Base-by-base conservation (phyloP, 2,329 filamentous ascomycete genomes). In the Exophiala aquamarina region DNA sequence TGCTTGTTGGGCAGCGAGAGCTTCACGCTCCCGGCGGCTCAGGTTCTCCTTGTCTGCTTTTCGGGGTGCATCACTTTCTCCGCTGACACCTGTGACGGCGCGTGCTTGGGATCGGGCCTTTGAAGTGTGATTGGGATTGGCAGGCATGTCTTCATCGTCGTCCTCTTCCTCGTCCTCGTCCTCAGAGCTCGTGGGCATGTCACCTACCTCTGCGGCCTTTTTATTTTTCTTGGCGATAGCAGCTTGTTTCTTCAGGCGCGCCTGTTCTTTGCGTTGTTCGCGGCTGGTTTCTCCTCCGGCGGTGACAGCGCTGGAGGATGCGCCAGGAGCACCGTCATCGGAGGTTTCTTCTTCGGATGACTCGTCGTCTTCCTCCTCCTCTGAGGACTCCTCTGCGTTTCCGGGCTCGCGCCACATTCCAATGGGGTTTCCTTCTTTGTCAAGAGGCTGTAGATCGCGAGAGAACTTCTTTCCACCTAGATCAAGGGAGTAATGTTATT, bases 381-480 rank as follows among this genome's bases (percentile, higher is more conserved):
- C 71, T 2, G 75, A 74, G 26, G 74, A 64, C 14, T 62, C 57
- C 4, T 70, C 67, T 5, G 59, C 58, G 18, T 54, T 47, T 20
- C 31, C 37, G 41, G 54, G 44, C 36, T 60, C 56, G 65, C 80
- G 83, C 88, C 92, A 95, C 80, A 95, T 92, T 76, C 86, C 84
- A 54, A 92, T 77, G 59, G 89, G 83, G 63, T 93, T 93, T 60
- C 92, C 93, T 64, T 97, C 88, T 59, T 84, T 84, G 63, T 96
- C 91, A 63, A 93, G 73, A 15, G 91, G 91, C 68, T 88, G 84
- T 37, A 97, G 83, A 67, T 96, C 85, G 58, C 89, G 86, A 58
- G 91, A 96, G 74, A 94, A 98, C 65, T 95, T 86, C 72, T 96
- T 95, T 64, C 93, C 93, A 54, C 91, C 91, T 95, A 56, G 18